Evolutionary conservation across 2,329 filamentous ascomycete genomes (phyloP), one percentile per base, ranked within the genome.

Genomic region (Sclerotiophoma versabilis): DNA sequence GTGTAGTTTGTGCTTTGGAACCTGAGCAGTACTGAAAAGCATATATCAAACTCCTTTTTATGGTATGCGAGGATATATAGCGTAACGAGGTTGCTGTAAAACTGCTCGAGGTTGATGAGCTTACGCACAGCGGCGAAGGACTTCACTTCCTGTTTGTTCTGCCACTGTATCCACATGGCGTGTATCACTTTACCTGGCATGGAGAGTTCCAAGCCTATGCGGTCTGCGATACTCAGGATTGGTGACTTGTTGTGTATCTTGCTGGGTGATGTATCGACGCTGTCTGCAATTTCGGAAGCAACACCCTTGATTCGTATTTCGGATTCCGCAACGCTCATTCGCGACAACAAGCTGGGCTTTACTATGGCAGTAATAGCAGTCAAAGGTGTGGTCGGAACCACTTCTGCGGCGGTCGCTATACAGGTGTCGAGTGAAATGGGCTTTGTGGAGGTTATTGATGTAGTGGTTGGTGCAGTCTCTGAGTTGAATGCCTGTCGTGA

Each of bases 31-130:
- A 58, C 29, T 3, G 46, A 49, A 32, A 59, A 62, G 4, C 57
- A 39, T 12, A 61, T 17, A 4, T 45, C 45, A 7, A 3, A 25
- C 11, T 54, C 42, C 4, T 22, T 12, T 5, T 39, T 34, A 11
- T 38, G 38, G 11, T 49, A 23, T 5, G 52, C 49, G 30, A 64
- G 32, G 10, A 64, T 58, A 49, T 63, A 64, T 4, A 61, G 22
- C 11, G 49, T 51, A 3, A 64, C 37, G 1, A 66, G 57, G 12
- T 55, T 54, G 20, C 46, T 20, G 45, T 65, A 67, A 54, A 61
- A 60, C 6, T 50, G 14, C 5, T 55, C 17, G 15, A 66, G 51
- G 3, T 25, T 43, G 5, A 33, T 17, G 2, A 20, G 6, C 14
- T 22, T 25, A 11, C 32, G 22, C 9, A 27, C 19, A 17, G 23